Base-by-base conservation (phyloP, 1,284 basidiomycete genomes). In the Cryptococcus jaspeensis region DNA sequence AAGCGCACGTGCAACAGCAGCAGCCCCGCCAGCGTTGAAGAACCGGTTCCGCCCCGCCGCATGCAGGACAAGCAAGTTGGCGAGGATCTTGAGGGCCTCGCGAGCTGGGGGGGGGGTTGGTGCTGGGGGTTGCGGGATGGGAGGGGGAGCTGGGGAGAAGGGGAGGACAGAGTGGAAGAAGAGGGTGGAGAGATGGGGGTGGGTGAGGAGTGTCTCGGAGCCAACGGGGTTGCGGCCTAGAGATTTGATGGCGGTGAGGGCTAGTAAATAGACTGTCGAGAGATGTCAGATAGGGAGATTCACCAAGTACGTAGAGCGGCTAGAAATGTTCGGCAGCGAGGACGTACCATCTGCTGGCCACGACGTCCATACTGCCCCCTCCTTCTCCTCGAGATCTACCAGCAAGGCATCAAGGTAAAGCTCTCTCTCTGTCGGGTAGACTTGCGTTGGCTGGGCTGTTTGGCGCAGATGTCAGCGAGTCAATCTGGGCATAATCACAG, bases 151-250 rank as follows among this genome's bases (percentile, higher is more conserved):
- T 11, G 43, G 42, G 9, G 38, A 41, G 32, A 65, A 52, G 22
- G 68, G 66, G 22, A 74, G 62, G 1, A 59, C 48, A 0, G 72
- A 64, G 55, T 77, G 75, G 50, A 64, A 60, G 12, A 69, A 45
- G 39, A 77, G 47, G 4, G 62, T 74, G 0, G 55, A 20, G 39
- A 75, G 55, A 39, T 64, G 49, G 2, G 53, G 38, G 13, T 53
- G 25, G 9, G 64, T 79, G 11, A 84, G 82, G 23, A 93, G 80
- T 43, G 85, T 78, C 53, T 81, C 77, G 9, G 90, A 90, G 13
- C 87, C 88, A 5, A 84, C 78, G 0, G 84, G 84, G 55, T 86
- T 83, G 66, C 87, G 85, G 20, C 87, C 88, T 2, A 93, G 80
- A 2, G 82, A 84, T 76, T 93, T 92, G 60, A 92, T 71, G 0